These are phyloP conservation scores for Volvox carteri DNA, from an alignment of 163 green algal species.

Conservation along the genomic window DNA sequence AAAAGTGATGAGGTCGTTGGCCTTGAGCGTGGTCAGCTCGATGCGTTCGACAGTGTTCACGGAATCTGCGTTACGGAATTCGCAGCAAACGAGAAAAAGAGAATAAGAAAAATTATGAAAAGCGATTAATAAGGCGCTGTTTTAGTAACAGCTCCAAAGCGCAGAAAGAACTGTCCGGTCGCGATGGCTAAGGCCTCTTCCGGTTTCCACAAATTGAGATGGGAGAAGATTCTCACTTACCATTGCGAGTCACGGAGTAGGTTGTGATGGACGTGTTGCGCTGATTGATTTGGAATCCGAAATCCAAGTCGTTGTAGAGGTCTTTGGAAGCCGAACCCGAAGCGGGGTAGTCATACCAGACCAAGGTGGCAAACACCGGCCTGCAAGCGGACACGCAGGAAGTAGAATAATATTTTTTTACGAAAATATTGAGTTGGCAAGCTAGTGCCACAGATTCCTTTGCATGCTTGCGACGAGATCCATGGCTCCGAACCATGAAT, in stretches of 20 bases:
- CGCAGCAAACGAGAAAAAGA: no score
- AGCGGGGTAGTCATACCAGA: constrained; percentile 19
- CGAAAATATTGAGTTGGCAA: no score
- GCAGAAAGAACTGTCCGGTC: no score
- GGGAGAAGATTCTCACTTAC: background rate
- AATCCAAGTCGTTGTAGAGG: constrained; percentile 10
- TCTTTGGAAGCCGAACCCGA: background rate
- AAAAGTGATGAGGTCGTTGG: background rate
- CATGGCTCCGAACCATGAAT: no score
- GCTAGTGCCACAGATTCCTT: no score
- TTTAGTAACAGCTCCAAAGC: background rate
- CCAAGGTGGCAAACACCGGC: background rate
- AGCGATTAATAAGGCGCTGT: background rate
- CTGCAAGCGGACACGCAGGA: background rate
- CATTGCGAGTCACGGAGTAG: background rate
- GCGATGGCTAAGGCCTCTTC: background rate
- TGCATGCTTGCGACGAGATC: no score
- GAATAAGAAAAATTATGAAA: background rate
- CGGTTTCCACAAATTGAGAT: background rate
- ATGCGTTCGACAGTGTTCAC: constrained; percentile 7
- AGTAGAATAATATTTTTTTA: no score
- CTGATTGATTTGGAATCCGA: constrained; percentile 7
- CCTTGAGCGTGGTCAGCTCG: background rate
- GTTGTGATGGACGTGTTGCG: background rate
- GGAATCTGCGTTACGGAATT: background rate